A percentile compares a stretch with the other conserved stretches of the same genome.
phyloP scores from a whole-genome alignment of 176 grass and related monocot species.

The Microstegium vimineum region DNA sequence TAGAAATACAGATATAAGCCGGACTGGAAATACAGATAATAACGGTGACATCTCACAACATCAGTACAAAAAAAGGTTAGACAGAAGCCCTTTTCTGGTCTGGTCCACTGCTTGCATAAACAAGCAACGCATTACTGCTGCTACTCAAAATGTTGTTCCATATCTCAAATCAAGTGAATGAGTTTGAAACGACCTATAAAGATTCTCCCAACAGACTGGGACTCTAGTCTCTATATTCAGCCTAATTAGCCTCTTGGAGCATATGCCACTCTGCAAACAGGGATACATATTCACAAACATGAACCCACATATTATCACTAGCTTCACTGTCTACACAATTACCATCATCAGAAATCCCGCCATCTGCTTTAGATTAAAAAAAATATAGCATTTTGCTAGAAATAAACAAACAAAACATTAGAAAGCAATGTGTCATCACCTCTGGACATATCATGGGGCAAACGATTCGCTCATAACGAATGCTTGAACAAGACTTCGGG shows the following conservation, averaged over 20 bases:
- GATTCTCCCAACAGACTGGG: not conserved
- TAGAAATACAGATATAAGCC: not conserved
- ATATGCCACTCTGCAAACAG: conserved; percentile 24
- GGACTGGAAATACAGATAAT: not conserved
- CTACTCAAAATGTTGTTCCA: conserved; percentile 11
- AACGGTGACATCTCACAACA: not conserved
- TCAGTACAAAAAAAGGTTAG: conserved; percentile 18
- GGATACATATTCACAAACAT: conserved; percentile 22
- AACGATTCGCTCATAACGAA: conserved; percentile 84
- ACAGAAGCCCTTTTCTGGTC: conserved; percentile 9
- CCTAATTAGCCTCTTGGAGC: conserved; percentile 27
- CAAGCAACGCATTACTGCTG: not conserved
- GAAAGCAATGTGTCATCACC: conserved; percentile 21
- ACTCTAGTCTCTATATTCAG: conserved; percentile 18
- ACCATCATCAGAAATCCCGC: conserved; percentile 6
- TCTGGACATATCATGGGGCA: conserved; percentile 30
- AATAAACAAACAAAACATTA: conserved; percentile 13
- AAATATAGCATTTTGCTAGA: not conserved
- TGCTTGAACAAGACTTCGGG: conserved; percentile 90
- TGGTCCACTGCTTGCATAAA: not conserved
- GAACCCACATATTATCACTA: conserved; percentile 5
- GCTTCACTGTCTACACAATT: conserved; percentile 12
- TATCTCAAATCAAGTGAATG: not conserved
- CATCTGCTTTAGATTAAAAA: not conserved
- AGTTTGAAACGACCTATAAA: conserved; percentile 9